A percentile compares a stretch with the other conserved stretches of the same genome.
phyloP scores from a whole-genome alignment of 306 rosid species.

The Sicyos edulis region DNA sequence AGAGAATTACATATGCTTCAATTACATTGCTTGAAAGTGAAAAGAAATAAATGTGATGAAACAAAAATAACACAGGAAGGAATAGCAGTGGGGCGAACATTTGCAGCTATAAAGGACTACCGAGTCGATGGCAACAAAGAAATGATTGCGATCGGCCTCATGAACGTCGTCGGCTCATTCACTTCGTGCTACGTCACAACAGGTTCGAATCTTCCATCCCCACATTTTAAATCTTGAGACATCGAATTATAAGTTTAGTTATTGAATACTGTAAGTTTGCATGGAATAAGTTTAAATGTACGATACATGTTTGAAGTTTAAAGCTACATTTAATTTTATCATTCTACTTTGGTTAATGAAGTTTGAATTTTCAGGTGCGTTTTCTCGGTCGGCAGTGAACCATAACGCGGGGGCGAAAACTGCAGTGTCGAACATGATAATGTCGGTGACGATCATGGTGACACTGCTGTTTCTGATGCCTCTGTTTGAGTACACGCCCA shows the following conservation, averaged over 20 bases:
- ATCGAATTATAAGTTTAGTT: too few relatives aligned
- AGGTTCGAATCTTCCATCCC: conserved; percentile 30
- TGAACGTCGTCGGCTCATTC: conserved; percentile 87
- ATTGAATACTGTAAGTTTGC: too few relatives aligned
- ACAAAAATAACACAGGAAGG: conserved; percentile 57
- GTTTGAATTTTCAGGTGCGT: conserved; percentile 49
- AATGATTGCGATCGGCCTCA: conserved; percentile 94
- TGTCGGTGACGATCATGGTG: conserved; percentile 93
- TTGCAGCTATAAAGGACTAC: conserved; percentile 75
- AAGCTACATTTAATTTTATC: too few relatives aligned
- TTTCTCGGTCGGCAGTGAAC: conserved; percentile 91
- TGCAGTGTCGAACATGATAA: conserved; percentile 74
- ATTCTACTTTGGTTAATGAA: too few relatives aligned
- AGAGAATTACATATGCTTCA: too few relatives aligned
- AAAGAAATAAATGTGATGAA: background rate
- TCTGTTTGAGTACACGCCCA: conserved; percentile 83
- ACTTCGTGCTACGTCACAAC: conserved; percentile 94
- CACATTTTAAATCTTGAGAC: background rate
- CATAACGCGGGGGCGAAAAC: conserved; percentile 89
- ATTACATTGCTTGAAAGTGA: too few relatives aligned
- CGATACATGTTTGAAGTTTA: too few relatives aligned
- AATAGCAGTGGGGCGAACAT: conserved; percentile 95
- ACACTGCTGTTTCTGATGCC: conserved; percentile 90
- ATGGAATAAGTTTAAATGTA: too few relatives aligned
- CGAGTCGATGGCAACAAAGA: conserved; percentile 94